These are phyloP conservation scores for Candida incommunis DNA, from an alignment of 805 yeast species.

Conservation along the genomic window DNA sequence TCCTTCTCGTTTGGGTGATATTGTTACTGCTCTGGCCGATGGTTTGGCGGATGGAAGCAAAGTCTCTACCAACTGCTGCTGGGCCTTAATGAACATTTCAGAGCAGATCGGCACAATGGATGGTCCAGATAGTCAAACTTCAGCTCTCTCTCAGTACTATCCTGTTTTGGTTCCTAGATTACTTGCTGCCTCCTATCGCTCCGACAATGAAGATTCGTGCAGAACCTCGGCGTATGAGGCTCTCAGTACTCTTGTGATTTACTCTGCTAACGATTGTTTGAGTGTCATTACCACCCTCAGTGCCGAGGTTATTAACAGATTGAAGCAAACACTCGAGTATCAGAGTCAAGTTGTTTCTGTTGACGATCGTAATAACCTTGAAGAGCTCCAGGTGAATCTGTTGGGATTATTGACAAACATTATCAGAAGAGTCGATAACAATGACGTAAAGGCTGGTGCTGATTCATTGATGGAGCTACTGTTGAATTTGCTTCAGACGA, in stretches of 20 bases:
- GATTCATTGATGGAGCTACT: conserved; percentile 79
- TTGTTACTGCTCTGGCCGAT: conserved; percentile 54
- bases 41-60: conserved; percentile 90
- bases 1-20: conserved; percentile 48
- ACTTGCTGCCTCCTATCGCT: conserved; percentile 50
- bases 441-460: conserved; percentile 49
- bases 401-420: conserved; percentile 69
- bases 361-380: conserved; percentile 67
- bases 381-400: conserved; percentile 73
- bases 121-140: conserved; percentile 32
- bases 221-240: conserved; percentile 98
- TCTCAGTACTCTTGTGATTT: conserved; percentile 64
- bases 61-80: conserved; percentile 92
- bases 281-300: conserved; percentile 61
- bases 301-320: conserved; percentile 52
- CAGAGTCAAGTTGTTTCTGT: conserved; percentile 42
- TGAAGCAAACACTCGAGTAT: conserved; percentile 52
- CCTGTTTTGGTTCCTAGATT: conserved; percentile 54
- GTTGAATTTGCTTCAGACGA: conserved; percentile 52
- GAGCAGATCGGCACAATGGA: conserved; percentile 49
- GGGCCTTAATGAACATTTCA: conserved; percentile 86
- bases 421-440: conserved; percentile 59
- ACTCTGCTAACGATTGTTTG: conserved; percentile 43
- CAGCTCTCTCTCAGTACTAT: conserved; percentile 65
- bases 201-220: conserved; percentile 74